Conservation (phyloP, 2,329 filamentous ascomycete genomes). For the Colletotrichum scovillei region DNA sequence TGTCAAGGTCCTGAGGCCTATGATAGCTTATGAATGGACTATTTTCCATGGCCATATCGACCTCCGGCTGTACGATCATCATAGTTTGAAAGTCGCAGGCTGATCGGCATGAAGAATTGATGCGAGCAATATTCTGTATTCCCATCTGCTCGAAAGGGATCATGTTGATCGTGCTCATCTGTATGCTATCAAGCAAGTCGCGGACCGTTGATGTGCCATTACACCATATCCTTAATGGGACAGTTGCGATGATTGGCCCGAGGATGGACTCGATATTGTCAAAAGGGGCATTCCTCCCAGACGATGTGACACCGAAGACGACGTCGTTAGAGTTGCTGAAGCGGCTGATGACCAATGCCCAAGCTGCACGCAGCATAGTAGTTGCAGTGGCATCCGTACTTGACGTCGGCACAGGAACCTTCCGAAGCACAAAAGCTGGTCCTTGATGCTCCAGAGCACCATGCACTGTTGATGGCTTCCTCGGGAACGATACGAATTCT, state of each 20-base stretch:
- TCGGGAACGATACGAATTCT: slow-evolving; percentile 12
- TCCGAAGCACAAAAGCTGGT: slow-evolving; percentile 1
- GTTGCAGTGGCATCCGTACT: neutral
- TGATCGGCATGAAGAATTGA: slow-evolving; percentile 1
- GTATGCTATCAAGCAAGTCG: slow-evolving; percentile 39
- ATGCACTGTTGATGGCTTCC: neutral
- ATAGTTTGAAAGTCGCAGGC: slow-evolving; percentile 33
- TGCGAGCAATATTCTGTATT: slow-evolving; percentile 43
- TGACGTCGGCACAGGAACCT: neutral
- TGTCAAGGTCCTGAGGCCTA: slow-evolving; percentile 25
- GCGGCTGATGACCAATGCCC: slow-evolving; percentile 51
- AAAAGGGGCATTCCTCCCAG: slow-evolving; percentile 40
- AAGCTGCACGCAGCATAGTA: slow-evolving; percentile 45
- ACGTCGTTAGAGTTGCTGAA: slow-evolving; percentile 50
- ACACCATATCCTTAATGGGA: slow-evolving; percentile 17
- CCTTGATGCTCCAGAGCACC: neutral
- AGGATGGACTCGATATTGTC: slow-evolving; percentile 37
- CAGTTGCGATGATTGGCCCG: slow-evolving; percentile 43
- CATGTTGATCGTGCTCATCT: slow-evolving; percentile 42
- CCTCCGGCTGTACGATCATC: slow-evolving; percentile 35
- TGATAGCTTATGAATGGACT: slow-evolving; percentile 2
- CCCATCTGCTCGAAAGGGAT: slow-evolving; percentile 45
- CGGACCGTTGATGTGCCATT: neutral
- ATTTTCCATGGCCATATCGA: slow-evolving; percentile 23
- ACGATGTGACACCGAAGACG: slow-evolving; percentile 53